These are phyloP conservation scores for Torulaspora quercuum DNA, from an alignment of 805 yeast genomes.

Conservation along the genomic window DNA sequence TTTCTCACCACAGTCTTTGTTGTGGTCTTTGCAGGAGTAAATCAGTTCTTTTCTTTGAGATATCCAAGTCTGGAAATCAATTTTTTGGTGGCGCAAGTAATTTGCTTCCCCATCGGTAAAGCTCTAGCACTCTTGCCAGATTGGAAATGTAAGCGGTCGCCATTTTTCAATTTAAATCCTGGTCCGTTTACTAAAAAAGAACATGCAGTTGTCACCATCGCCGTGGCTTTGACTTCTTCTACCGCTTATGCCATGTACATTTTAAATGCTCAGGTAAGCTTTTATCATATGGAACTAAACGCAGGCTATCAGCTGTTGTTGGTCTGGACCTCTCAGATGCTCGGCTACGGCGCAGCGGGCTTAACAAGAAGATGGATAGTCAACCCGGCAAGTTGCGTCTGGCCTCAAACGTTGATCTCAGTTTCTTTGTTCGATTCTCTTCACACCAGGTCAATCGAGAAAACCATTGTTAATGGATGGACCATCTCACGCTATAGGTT, in stretches of 20 bases:
- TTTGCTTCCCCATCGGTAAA: slow-evolving; percentile 53
- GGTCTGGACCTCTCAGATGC: slow-evolving; percentile 55
- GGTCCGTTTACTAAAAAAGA: slow-evolving; percentile 53
- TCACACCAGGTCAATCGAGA: slow-evolving; percentile 39
- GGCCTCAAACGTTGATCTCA: slow-evolving; percentile 63
- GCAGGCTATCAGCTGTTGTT: slow-evolving; percentile 49
- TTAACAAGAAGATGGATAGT: slow-evolving; percentile 55
- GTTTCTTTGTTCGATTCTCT: slow-evolving; percentile 55
- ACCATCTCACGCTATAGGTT: slow-evolving; percentile 48
- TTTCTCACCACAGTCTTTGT: slow-evolving; percentile 47
- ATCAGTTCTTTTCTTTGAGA: slow-evolving; percentile 53
- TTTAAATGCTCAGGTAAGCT: slow-evolving; percentile 46
- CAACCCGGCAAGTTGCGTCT: slow-evolving; percentile 56
- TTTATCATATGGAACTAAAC: slow-evolving; percentile 45
- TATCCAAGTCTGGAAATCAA: slow-evolving; percentile 49
- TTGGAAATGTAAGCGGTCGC: slow-evolving; percentile 31
- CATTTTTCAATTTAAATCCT: slow-evolving; percentile 46
- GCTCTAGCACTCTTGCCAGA: slow-evolving; percentile 44
- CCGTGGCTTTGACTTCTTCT: slow-evolving; percentile 41
- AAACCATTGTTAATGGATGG: slow-evolving; percentile 57
- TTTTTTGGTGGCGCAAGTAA: slow-evolving; percentile 50
- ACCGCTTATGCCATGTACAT: slow-evolving; percentile 59
- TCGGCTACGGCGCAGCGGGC: slow-evolving; percentile 68
- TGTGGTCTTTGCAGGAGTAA: slow-evolving; percentile 54
- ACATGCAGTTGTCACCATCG: slow-evolving; percentile 49